Percentiles rank a stretch among this genome's conserved stretches.
These are phyloP conservation scores for Ceratobasidium sp. DNA, from an alignment of 1,284 basidiomycete species.

Conservation along the genomic window DNA sequence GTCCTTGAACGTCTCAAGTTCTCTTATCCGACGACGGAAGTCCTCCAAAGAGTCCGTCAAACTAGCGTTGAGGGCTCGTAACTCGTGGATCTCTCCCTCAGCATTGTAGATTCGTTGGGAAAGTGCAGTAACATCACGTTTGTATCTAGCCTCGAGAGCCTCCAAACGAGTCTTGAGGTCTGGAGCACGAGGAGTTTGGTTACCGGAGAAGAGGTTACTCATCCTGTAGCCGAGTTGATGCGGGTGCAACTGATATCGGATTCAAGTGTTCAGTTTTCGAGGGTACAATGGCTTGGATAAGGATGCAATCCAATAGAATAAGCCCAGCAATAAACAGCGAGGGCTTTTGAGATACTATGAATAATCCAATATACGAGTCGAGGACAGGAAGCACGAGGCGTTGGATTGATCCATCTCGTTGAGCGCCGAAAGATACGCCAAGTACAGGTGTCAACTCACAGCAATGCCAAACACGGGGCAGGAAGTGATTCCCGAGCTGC, in stretches of 20 bases:
- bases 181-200: not conserved
- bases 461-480: not conserved
- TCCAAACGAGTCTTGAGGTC: slow-evolving; percentile 7
- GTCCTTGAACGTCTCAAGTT: not conserved
- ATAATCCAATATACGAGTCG: not conserved
- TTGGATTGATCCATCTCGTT: not conserved
- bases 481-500: too few species aligned
- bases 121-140: not conserved
- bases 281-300: too few species aligned
- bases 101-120: not conserved
- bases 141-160: not conserved
- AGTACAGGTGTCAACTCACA: not conserved
- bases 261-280: too few species aligned
- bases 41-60: not conserved
- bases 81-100: not conserved
- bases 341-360: not conserved
- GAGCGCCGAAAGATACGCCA: not conserved
- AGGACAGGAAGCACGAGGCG: not conserved
- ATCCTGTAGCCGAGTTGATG: not conserved
- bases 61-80: slow-evolving; percentile 9
- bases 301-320: not conserved
- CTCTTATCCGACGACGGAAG: not conserved
- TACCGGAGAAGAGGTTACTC: slow-evolving; percentile 2
- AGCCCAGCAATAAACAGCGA: not conserved
- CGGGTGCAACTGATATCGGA: not conserved